These are phyloP conservation scores for Volvox carteri DNA, from an alignment of 163 green algal genomes.

Conservation along the genomic window DNA sequence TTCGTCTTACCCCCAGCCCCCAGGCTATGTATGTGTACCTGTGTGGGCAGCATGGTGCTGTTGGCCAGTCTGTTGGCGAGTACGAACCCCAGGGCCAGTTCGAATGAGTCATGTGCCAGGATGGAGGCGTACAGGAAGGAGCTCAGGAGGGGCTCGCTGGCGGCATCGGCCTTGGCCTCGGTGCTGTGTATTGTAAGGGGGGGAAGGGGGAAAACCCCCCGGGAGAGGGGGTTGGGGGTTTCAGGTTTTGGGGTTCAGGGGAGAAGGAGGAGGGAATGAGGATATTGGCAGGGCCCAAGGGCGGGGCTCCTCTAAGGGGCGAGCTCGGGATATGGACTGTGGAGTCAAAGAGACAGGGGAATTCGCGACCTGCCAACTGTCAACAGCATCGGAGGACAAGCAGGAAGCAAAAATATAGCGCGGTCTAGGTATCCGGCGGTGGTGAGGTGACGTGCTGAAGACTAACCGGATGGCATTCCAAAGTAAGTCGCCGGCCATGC, in stretches of 20 bases:
- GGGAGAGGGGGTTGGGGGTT: too few species aligned
- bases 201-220: background rate
- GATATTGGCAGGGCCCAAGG: too few species aligned
- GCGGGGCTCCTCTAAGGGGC: too few species aligned
- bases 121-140: constrained; percentile 92
- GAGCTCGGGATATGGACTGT: too few species aligned
- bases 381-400: too few species aligned
- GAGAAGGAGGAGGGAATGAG: background rate
- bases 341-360: too few species aligned
- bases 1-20: too few species aligned
- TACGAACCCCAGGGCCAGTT: constrained; percentile 91
- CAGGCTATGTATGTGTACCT: constrained; percentile 25
- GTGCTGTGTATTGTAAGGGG: constrained; percentile 60
- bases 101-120: constrained; percentile 91
- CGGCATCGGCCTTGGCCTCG: constrained; percentile 85
- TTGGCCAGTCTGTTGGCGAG: constrained; percentile 94
- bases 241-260: background rate
- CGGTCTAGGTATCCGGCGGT: too few species aligned
- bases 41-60: constrained; percentile 90
- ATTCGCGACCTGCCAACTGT: too few species aligned
- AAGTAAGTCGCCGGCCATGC: constrained; percentile 34
- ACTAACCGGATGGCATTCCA: constrained; percentile 55
- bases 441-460: too few species aligned
- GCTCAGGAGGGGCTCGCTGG: constrained; percentile 88
- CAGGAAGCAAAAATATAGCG: too few species aligned